Base-by-base conservation (phyloP, 164 flowering plant species). In the Vitis vinifera region DNA sequence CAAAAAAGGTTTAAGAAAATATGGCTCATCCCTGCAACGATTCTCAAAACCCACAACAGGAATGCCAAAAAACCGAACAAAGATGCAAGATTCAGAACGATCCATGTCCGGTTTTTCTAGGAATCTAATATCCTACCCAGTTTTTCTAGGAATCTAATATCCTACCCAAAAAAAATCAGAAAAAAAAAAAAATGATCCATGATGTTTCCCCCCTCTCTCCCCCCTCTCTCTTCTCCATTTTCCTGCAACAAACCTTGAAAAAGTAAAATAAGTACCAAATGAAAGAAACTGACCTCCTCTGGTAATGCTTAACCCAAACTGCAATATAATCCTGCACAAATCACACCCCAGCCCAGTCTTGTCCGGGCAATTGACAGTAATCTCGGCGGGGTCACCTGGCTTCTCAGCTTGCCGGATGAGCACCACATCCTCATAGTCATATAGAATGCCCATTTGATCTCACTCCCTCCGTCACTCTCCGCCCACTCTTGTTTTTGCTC, bases 331-430 rank as follows among this genome's bases (percentile, higher is more conserved):
- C 55, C 83, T 62, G 53, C 83, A 80, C 68, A 80, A 65, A 67
- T 80, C 83, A 58, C 78, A 80, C 10, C 80, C 83, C 13, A 80
- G 27, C 0, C 83, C 83, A 55, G 78, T 75, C 63, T 80, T 77
- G 57, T 80, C 83, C 3, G 83, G 80, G 30, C 83, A 80, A 55
- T 75, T 80, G 19, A 80, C 83, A 1, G 80, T 74, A 19, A 80
- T 70, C 50, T 65, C 75, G 51, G 71, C 66, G 13, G 66, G 63
- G 2, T 75, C 80, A 2, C 75, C 75, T 0, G 71, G 60, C 2
- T 63, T 79, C 68, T 66, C 70, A 6, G 63, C 71, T 56, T 67
- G 53, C 11, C 59, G 66, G 9, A 79, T 59, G 6, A 79, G 8
- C 15, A 79, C 82, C n/a, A 59, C 55, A 47, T 79, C 75, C 9